Evolutionary conservation across 495 filamentous ascomycete species (phyloP), one percentile per base, ranked within the genome.

Genomic region (Penicillium tannophilum): DNA sequence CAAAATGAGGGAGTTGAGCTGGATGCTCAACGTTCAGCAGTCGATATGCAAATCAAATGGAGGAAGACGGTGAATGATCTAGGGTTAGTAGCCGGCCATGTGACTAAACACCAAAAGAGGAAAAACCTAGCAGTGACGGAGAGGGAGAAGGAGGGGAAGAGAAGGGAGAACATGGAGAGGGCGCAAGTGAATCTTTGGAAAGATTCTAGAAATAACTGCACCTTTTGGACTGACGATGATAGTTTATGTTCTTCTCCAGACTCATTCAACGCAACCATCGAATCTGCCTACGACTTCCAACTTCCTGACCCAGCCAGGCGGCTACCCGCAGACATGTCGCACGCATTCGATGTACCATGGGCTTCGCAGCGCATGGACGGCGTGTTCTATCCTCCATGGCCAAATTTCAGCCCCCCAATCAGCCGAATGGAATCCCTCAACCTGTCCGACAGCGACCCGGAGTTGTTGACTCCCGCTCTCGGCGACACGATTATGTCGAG

Each of bases 231-330:
- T 41, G 39, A 41, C 39, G 12, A 16, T 41, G 39, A 41, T 41
- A 23, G 46, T 44, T 24, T 23, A 19, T 59, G 11, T 42, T 55
- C 49, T 42, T 59, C 52, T 46, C 43, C 43, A n/a, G 39, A 41
- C 0, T 41, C 39, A 36, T 36, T 7, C 33, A 14, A 36, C 39
- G 16, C 39, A 4, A n/a, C 39, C 5, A 2, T 41, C 39, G 39
- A 41, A 17, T 7, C 39, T 6, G 39, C 16, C 14, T 41, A 41
- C 39, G 3, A 41, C 16, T 17, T 41, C 16, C 39, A 41, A 41
- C 14, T 41, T n/a, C 14, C 16, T n/a, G 14, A 41, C 39, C 39
- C 14, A 17, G 39, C 39, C 39, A 41, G 14, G 39, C 14, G n/a
- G 14, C 6, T 17, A 12, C 16, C 16, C 3, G 16, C 12, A 16